Evolutionary conservation across 768 basidiomycete genomes (phyloP), one percentile per base, ranked within the genome.

Genomic region (Steccherinum ochraceum): DNA sequence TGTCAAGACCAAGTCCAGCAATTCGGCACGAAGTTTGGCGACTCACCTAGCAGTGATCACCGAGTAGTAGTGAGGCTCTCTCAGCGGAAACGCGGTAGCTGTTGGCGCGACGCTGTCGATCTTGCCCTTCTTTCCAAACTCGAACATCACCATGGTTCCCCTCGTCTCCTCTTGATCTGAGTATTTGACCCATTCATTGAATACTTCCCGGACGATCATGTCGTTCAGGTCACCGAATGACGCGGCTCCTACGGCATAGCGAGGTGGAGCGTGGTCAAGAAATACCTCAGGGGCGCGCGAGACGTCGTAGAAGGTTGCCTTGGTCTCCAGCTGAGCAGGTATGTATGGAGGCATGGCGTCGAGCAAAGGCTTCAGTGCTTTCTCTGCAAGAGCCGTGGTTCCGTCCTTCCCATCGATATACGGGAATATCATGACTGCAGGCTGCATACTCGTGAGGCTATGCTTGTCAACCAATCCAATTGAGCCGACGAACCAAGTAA

Each of bases 191-290:
- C 49, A 56, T 23, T 52, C 43, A 5, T 43, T 18, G 40, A 52
- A 52, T 19, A 50, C 19, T 24, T 25, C 13, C 12, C 19, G 24
- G 19, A 56, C 20, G 44, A 53, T 20, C 5, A 7, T 48, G 13
- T 35, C 23, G 21, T 46, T 27, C 3, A 52, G 18, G 5, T 13
- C 16, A 2, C 46, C 16, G 18, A 52, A n/a, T 10, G 48, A 12
- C 3, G 51, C 47, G 52, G 48, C 55, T 49, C 45, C 44, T 46
- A 47, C 27, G 48, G 49, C 52, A 47, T 24, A 19, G 12, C 45
- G 24, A 25, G 12, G 19, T 12, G 21, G n/a, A 41, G 24, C 12
- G 26, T 40, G 20, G 12, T 5, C 40, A 12, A 26, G 24, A 3
- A 40, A 19, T 20, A 12, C 7, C 12, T 21, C 18, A 10, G 23